phyloP scores from a whole-genome alignment of 768 basidiomycete species.

The Boletus subparvulus region DNA sequence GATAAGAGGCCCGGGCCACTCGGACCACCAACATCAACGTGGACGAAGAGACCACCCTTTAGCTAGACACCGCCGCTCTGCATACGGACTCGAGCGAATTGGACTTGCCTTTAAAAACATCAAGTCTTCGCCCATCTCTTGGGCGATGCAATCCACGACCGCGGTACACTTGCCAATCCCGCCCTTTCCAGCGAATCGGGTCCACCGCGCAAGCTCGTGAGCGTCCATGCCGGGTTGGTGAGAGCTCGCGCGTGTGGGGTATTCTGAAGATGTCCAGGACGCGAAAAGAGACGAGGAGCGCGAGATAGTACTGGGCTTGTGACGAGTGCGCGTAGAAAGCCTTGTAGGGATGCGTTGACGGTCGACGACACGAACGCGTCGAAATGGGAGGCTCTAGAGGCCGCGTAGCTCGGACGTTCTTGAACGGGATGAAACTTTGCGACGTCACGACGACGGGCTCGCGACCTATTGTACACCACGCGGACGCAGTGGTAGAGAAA shows the following conservation, averaged over 20 bases:
- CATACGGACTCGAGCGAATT: neutral
- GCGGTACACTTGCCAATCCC: constrained; percentile 83
- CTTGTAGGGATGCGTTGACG: neutral
- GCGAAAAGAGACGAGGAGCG: neutral
- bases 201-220: constrained; percentile 74
- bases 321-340: neutral
- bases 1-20: neutral
- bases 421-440: neutral
- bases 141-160: constrained; percentile 69
- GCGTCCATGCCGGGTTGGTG: constrained; percentile 52
- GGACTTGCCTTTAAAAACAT: constrained; percentile 79
- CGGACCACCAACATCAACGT: neutral
- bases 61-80: neutral
- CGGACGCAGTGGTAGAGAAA: neutral
- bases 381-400: neutral
- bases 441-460: neutral
- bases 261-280: too few relatives aligned
- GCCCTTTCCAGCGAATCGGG: constrained; percentile 80
- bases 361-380: neutral
- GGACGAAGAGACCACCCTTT: neutral
- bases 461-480: neutral
- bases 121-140: constrained; percentile 64
- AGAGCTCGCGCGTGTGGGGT: neutral
- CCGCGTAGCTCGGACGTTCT: neutral
- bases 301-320: neutral